Evolutionary conservation across 2,329 filamentous ascomycete genomes (phyloP), one percentile per base, ranked within the genome.

Genomic region (Colletotrichum salicis): DNA sequence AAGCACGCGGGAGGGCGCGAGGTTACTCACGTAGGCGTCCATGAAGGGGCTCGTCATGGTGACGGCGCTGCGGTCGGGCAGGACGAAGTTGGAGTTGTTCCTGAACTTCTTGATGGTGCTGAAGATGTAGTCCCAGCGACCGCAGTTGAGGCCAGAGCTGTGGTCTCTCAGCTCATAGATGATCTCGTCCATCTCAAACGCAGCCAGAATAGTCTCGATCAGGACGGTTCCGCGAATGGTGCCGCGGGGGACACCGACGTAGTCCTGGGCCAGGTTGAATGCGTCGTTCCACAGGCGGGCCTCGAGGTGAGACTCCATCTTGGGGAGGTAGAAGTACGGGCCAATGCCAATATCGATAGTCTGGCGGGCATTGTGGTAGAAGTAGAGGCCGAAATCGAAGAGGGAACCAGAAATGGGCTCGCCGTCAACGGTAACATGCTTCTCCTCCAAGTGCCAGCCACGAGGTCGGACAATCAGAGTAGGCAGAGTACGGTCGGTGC

Each of bases 151-250:
- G 59, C 96, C 96, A 7, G 96, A 93, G 82, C 92, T 96, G 88
- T 99, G 96, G 81, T 98, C 96, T 73, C 96, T 93, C 76, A 99
- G 92, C 87, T 98, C 96, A 84, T 98, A 99, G 85, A 99, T 98
- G 84, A 99, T 98, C 91, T 99, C 96, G 79, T 99, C 96, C 96
- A 99, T 99, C 88, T 99, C 96, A 79, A 99, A 99, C 19, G 96
- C 96, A 54, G 96, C 96, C 55, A 96, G 89, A 82, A 99, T 98
- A 68, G 96, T 98, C 89, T 99, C 96, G 79, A 99, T 98, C 77
- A 99, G 87, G 51, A 98, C 96, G 3, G 96, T 99, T 74, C 90
- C 96, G 77, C 96, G 93, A 84, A 98, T 97, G 66, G 95, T 98
- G 67, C 96, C 96, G 72, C 96, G 90, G 67, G 90, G 90, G 85